phyloP scores from a whole-genome alignment of 2,329 filamentous ascomycete species.

The Apiospora saccharicola region DNA sequence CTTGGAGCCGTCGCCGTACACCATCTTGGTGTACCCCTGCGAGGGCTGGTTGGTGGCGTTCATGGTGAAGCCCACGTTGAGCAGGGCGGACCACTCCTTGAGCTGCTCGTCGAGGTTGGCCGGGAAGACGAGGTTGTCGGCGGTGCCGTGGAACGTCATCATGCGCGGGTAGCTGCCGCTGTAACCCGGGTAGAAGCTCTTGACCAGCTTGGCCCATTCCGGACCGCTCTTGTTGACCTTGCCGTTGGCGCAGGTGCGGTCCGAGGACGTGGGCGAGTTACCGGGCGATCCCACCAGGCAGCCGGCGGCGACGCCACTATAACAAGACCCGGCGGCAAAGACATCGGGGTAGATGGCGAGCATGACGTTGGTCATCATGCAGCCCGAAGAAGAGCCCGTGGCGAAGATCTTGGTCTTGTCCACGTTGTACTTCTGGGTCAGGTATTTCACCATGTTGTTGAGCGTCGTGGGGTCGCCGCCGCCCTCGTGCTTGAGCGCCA shows the following conservation, averaged over 20 bases:
- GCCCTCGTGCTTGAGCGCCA: slow-evolving; percentile 61
- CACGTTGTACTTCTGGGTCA: slow-evolving; percentile 58
- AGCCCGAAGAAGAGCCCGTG: slow-evolving; percentile 56
- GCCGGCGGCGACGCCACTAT: slow-evolving; percentile 53
- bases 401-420: slow-evolving; percentile 61
- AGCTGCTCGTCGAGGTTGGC: slow-evolving; percentile 48
- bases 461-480: slow-evolving; percentile 64
- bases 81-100: slow-evolving; percentile 50
- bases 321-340: slow-evolving; percentile 53
- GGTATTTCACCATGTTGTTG: slow-evolving; percentile 65
- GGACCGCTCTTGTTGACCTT: slow-evolving; percentile 45
- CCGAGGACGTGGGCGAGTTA: slow-evolving; percentile 30
- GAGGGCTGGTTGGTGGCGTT: slow-evolving; percentile 24
- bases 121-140: slow-evolving; percentile 47
- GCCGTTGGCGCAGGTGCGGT: slow-evolving; percentile 50
- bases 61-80: slow-evolving; percentile 36
- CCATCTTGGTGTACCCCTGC: slow-evolving; percentile 25
- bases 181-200: slow-evolving; percentile 43
- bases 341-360: slow-evolving; percentile 55
- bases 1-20: slow-evolving; percentile 28
- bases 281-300: slow-evolving; percentile 43
- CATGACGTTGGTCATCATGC: slow-evolving; percentile 43
- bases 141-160: slow-evolving; percentile 42
- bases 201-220: slow-evolving; percentile 52
- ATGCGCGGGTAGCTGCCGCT: slow-evolving; percentile 42